Evolutionary conservation across 2,329 filamentous ascomycete species (phyloP), one percentile per base, ranked within the genome.

Genomic region (Monilinia aucupariae): DNA sequence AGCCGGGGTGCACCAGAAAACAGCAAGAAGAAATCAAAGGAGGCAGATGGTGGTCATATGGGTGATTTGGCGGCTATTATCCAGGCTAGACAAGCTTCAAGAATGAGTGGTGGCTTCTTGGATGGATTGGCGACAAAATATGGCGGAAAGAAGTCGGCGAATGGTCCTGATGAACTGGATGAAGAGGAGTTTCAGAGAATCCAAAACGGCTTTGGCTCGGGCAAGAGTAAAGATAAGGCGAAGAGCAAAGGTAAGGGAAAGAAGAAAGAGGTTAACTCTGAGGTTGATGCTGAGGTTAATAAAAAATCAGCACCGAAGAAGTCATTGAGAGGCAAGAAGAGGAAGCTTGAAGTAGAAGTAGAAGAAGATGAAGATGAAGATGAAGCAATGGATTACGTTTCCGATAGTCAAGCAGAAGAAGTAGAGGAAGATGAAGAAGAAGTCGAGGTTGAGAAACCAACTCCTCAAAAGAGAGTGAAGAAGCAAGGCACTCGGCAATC

Each of bases 101-200:
- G 89, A 41, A 80, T 77, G 13, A 76, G 77, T 34, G 79, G 78
- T 45, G 91, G 96, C 73, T 77, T 96, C 30, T 89, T 90, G 66
- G 79, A 83, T 56, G 30, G 9, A 34, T 76, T 96, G 56, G 90
- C 90, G 64, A 89, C 86, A 55, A 96, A 93, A 76, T 96, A 96
- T 74, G 78, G 82, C 71, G 79, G 78, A 13, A 80, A 79, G 72
- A 85, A 83, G 72, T 77, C 75, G 32, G 74, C 72, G 79, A 84
- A 1, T 32, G 79, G 83, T 0, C 87, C 91, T 69, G 86, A 86
- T 70, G 77, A 71, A 55, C 82, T 83, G 1, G 82, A 81, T 0
- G 85, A 87, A 66, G 83, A 85, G 68, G 83, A 81, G 0, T 86
- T 87, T 63, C 80, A 85, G 64, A 62, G 10, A 56, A 49, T 47